Evolutionary conservation across 148 eudicot species (phyloP).

Genomic region (Polygonum maritimum): DNA sequence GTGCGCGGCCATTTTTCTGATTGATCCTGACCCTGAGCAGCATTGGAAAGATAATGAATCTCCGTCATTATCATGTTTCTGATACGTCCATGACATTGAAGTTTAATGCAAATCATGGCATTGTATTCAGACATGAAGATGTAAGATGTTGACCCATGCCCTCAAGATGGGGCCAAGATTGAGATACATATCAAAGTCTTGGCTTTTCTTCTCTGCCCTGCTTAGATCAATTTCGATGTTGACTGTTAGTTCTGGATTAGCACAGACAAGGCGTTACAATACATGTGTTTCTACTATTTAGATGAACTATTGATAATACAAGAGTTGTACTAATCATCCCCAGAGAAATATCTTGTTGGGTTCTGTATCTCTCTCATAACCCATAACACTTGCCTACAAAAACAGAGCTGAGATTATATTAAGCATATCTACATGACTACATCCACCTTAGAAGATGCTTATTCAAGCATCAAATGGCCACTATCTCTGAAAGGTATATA

Average conservation of each 20-base stretch:
- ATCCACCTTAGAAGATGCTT: neutral
- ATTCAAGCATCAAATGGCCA: neutral
- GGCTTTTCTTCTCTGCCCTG: neutral
- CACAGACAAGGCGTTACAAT: neutral
- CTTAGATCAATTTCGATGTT: neutral
- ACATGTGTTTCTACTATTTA: neutral
- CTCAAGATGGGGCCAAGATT: slow-evolving; percentile 4
- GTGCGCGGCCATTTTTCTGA: too few species aligned
- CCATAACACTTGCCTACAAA: too few species aligned
- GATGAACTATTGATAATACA: neutral
- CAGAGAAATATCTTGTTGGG: neutral
- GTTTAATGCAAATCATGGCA: neutral
- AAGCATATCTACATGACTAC: too few species aligned
- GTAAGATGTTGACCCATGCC: neutral
- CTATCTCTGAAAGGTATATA: neutral
- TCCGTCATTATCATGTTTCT: neutral
- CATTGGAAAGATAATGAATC: too few species aligned
- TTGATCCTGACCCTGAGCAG: too few species aligned
- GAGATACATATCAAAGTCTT: neutral
- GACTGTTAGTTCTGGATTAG: neutral
- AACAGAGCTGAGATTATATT: too few species aligned
- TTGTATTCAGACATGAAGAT: neutral
- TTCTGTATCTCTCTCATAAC: neutral
- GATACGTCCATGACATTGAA: neutral
- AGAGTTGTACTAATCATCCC: neutral